Conservation (phyloP, 2,329 filamentous ascomycete species). For the Cercospora sesami region DNA sequence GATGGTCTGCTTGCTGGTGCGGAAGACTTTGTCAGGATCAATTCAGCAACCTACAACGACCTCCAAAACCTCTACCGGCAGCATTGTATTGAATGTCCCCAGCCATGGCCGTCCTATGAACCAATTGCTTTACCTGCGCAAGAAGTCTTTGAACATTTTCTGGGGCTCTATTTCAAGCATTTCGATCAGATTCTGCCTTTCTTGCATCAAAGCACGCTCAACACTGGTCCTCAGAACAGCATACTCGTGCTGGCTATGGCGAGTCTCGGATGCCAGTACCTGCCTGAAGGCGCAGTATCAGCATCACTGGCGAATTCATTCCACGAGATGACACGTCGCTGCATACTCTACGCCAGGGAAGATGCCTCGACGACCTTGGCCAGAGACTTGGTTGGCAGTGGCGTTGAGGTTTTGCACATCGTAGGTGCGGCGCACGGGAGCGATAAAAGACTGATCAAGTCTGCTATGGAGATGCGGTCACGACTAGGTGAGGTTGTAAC, state of each 20-base stretch:
- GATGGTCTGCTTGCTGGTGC: background rate
- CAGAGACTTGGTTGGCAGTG: background rate
- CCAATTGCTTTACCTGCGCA: conserved; percentile 29
- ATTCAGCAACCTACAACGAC: conserved; percentile 14
- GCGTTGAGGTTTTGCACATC: conserved; percentile 19
- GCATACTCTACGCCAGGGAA: conserved; percentile 15
- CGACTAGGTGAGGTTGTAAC: conserved; percentile 9
- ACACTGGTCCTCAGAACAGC: conserved; percentile 20
- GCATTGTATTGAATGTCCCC: conserved; percentile 15
- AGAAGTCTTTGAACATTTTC: conserved; percentile 28
- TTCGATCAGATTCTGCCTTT: conserved; percentile 38
- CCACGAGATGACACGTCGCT: conserved; percentile 25
- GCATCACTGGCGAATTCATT: conserved; percentile 18
- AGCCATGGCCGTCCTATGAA: conserved; percentile 24
- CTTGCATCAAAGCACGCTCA: conserved; percentile 31
- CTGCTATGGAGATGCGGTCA: conserved; percentile 8
- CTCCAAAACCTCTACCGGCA: conserved; percentile 23
- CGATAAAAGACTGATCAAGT: conserved; percentile 7
- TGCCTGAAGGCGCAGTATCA: conserved; percentile 9
- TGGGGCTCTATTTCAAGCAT: conserved; percentile 34
- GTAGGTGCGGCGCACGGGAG: conserved; percentile 19
- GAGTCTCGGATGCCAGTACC: conserved; percentile 34
- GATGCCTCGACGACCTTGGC: background rate
- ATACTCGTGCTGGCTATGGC: conserved; percentile 35
- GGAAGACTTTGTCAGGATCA: background rate